Percentiles rank a stretch among this genome's conserved stretches.
Conservation (phyloP, 106 monocot species). For the Dioscorea alata region DNA sequence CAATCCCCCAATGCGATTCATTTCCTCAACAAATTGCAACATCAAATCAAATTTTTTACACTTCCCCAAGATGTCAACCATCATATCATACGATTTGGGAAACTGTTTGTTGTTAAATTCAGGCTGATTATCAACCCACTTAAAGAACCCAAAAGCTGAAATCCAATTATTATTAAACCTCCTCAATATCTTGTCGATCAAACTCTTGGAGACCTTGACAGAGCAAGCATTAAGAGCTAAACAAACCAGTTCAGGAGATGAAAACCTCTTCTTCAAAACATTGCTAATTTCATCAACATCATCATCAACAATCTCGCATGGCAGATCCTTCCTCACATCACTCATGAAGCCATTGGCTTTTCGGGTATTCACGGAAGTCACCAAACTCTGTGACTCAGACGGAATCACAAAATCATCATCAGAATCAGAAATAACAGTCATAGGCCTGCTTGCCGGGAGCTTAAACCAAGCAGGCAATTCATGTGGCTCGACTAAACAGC, state of each 20-base stretch:
- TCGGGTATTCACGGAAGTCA: background rate
- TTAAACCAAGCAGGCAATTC: constrained; percentile 70
- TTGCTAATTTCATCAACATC: constrained; percentile 35
- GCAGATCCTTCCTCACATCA: background rate
- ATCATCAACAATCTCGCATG: constrained; percentile 9
- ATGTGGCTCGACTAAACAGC: constrained; percentile 29
- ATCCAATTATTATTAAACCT: constrained; percentile 76
- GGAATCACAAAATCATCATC: constrained; percentile 82
- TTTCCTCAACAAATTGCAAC: constrained; percentile 64
- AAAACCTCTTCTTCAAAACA: too few relatives aligned
- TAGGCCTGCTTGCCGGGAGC: constrained; percentile 10
- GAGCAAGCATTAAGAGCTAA: constrained; percentile 30
- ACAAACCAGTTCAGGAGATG: too few relatives aligned
- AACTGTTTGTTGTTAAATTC: constrained; percentile 21
- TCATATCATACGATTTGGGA: constrained; percentile 53
- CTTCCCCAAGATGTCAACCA: constrained; percentile 90
- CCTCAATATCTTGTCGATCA: too few relatives aligned
- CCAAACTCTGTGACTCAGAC: constrained; percentile 25
- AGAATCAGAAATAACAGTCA: constrained; percentile 7
- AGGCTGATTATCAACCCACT: constrained; percentile 48
- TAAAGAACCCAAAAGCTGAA: constrained; percentile 80
- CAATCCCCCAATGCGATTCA: constrained; percentile 44
- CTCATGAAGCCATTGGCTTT: background rate
- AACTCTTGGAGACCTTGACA: too few relatives aligned
- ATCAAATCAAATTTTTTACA: constrained; percentile 72